Evolutionary conservation across 352 stramenopile genomes (phyloP).

Genomic region (Hyaloperonospora arabidopsidis): DNA sequence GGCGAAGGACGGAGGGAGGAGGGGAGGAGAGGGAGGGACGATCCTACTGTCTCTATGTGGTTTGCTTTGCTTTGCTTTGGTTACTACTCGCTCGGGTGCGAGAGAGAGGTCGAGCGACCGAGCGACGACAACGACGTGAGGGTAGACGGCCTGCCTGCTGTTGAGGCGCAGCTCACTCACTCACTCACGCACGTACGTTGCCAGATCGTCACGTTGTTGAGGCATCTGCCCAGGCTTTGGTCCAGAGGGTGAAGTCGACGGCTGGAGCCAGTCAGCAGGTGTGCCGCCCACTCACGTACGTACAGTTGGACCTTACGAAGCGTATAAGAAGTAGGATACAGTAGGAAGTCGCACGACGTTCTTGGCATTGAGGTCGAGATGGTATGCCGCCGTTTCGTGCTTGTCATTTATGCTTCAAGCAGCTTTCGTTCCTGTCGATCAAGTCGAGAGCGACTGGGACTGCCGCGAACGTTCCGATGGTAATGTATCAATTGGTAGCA

Average conservation of each 20-base stretch:
- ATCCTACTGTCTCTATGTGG: no score
- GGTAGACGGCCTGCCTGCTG: no score
- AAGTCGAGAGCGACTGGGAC: no score
- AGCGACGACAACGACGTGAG: conserved; percentile 4
- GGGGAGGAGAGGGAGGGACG: conserved; percentile 11
- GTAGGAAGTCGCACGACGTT: no score
- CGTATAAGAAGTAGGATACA: not conserved
- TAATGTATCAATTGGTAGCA: no score
- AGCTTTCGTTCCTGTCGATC: no score
- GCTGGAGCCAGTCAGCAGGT: conserved; percentile 9
- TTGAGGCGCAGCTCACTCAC: not conserved
- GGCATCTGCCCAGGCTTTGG: conserved; percentile 20
- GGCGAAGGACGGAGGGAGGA: not conserved
- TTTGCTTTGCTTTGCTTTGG: no score
- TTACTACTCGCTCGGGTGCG: no score
- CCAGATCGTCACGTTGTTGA: conserved; percentile 17
- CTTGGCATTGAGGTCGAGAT: no score
- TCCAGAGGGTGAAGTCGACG: conserved; percentile 13
- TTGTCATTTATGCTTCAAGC: no score
- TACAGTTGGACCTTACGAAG: not conserved
- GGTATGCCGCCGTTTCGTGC: no score
- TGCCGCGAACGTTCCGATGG: no score
- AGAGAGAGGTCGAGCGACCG: not conserved
- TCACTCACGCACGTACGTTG: conserved; percentile 15
- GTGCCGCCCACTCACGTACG: not conserved